phyloP scores from a whole-genome alignment of 305 asterid genomes.

The Solanum hybrid region DNA sequence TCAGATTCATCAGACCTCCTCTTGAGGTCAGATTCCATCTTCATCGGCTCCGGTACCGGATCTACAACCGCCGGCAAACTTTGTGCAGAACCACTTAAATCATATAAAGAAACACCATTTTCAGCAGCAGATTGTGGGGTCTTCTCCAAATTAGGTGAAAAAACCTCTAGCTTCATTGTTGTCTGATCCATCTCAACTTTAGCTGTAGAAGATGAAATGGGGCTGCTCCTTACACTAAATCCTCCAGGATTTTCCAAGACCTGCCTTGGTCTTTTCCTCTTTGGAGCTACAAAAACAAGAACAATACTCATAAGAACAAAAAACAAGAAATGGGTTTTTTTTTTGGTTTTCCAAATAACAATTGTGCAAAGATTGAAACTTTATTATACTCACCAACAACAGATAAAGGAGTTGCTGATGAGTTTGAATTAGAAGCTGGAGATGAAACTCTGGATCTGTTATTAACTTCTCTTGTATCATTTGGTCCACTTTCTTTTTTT shows the following conservation, averaged over 20 bases:
- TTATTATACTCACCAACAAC: constrained; percentile 54
- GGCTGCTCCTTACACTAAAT: constrained; percentile 36
- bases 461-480: constrained; percentile 45
- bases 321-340: neutral
- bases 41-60: constrained; percentile 17
- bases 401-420: constrained; percentile 41
- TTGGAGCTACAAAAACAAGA: constrained; percentile 43
- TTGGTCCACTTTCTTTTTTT: constrained; percentile 38
- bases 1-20: constrained; percentile 21
- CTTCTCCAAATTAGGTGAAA: constrained; percentile 51
- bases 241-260: constrained; percentile 44
- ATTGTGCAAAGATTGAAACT: neutral
- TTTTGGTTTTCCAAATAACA: neutral
- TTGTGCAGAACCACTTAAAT: constrained; percentile 22
- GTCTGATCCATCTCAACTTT: constrained; percentile 53
- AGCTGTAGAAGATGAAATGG: constrained; percentile 19
- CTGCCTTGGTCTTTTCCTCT: constrained; percentile 68
- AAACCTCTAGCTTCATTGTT: constrained; percentile 38
- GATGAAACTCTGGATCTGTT: constrained; percentile 57
- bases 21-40: constrained; percentile 36
- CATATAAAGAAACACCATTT: constrained; percentile 27
- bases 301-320: neutral
- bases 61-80: neutral
- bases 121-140: constrained; percentile 37
- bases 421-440: constrained; percentile 52